Base-by-base conservation (phyloP, 108 stramenopile species). In the Aurantiochytrium sp. region DNA sequence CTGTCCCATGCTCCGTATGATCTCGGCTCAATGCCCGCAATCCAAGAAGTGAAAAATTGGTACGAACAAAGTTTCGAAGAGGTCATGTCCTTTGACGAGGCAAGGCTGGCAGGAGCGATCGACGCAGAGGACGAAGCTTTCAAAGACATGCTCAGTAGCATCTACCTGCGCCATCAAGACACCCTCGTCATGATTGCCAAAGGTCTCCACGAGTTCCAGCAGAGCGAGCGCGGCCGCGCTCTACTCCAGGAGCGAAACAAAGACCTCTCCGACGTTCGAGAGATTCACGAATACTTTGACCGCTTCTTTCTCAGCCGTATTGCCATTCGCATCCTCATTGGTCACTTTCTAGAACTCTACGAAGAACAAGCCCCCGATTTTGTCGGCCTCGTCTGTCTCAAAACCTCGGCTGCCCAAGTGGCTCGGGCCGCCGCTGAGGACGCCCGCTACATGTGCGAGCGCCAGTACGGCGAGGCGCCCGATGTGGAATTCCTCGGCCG, bases 401-500 rank as follows among this genome's bases (percentile, higher is more conserved):
- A 57, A 14, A 72, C 92, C 35, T 95, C 95, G 44, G 98, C 99
- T n/a, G 97, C 96, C 64, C 96, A 97, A 90, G 95, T 99, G 88
- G 97, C 97, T 43, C 95, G 94, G 90, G 95, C 95, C 25, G 98
- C 99, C 59, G 97, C 98, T 72, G 96, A 97, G 60, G 98, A 99
- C 93, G 98, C 98, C 14, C 95, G 95, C 53, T 97, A 96, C 90
- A 98, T 99, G 96, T 99, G 98, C 93, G 96, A 95, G 71, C 93
- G 98, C 28, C 97, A 96, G 93, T 98, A 98, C 90, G 98, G 98
- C 12, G 98, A 98, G 89, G 98, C 98, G 12, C 99, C 99, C n/a
- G 97, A 98, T 76, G 99, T 99, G 14, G 96, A 96, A 58, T 96
- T 99, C 89, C 96, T 95, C 59, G 98, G 98, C 42, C 89, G 97